Conservation (phyloP, 2,329 filamentous ascomycete genomes). For the Phaeosphaeria sp. region DNA sequence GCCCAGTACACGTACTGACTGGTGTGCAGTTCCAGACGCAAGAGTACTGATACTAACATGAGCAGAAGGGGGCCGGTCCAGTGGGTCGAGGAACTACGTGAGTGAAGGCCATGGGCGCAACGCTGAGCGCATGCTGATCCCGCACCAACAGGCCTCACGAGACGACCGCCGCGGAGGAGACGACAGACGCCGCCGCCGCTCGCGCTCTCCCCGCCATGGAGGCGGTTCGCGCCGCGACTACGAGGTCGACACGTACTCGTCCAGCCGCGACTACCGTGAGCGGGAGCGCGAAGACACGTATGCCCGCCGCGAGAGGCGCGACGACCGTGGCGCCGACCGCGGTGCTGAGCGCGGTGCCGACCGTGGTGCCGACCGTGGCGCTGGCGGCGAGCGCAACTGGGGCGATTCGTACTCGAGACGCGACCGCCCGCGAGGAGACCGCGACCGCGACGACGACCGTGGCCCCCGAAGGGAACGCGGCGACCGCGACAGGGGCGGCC, state of each 20-base stretch:
- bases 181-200: conserved; percentile 69
- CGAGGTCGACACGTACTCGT: conserved; percentile 86
- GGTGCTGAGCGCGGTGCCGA: conserved; percentile 57
- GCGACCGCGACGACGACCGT: conserved; percentile 44
- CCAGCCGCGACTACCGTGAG: conserved; percentile 89
- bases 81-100: conserved; percentile 49
- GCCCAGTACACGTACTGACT: conserved; percentile 46
- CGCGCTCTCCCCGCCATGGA: conserved; percentile 80
- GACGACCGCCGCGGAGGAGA: conserved; percentile 39
- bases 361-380: conserved; percentile 52
- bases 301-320: conserved; percentile 64
- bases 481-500: conserved; percentile 57
- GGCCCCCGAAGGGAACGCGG: conserved; percentile 40
- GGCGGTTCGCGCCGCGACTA: conserved; percentile 66
- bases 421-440: conserved; percentile 40
- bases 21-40: conserved; percentile 35
- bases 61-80: conserved; percentile 47
- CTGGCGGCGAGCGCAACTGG: conserved; percentile 61
- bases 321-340: conserved; percentile 59
- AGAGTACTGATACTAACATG: conserved; percentile 33
- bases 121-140: conserved; percentile 28
- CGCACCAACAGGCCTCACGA: conserved; percentile 32
- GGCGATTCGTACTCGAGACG: conserved; percentile 57
- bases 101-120: conserved; percentile 28
- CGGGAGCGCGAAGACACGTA: conserved; percentile 94